Percentiles rank a stretch among this genome's conserved stretches.
phyloP scores from a whole-genome alignment of 2,329 filamentous ascomycete species.

The Cercospora citrullina region DNA sequence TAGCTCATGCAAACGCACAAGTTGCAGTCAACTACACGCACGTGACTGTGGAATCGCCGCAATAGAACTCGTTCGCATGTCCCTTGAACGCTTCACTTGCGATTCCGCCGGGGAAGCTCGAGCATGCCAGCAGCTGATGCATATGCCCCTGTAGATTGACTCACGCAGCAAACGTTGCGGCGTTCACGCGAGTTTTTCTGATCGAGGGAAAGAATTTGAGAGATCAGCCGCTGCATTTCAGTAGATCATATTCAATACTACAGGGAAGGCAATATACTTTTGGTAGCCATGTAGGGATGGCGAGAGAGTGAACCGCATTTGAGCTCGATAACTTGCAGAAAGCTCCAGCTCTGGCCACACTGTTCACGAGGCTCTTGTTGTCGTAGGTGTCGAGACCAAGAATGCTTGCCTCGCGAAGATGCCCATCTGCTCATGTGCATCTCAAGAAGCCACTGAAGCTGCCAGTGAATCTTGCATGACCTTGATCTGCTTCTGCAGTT shows the following conservation, averaged over 20 bases:
- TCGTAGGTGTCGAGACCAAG: background rate
- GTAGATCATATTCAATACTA: no score
- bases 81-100: no score
- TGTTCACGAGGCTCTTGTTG: background rate
- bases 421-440: background rate
- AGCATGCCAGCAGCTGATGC: no score
- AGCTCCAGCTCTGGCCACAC: background rate
- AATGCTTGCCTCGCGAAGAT: background rate
- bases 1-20: no score
- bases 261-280: no score
- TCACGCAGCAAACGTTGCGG: background rate
- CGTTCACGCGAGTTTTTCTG: background rate
- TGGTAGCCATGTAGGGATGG: no score
- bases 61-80: no score
- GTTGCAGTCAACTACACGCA: no score
- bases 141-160: background rate
- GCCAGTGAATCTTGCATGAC: background rate
- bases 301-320: background rate
- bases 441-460: background rate
- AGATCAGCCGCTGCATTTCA: no score
- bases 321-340: background rate
- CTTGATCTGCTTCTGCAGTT: background rate
- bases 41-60: no score
- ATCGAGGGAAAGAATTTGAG: no score
- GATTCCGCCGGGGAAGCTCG: no score